Evolutionary conservation across 208 protist species (phyloP).

Genomic region (Wallacemonas rigidus): DNA sequence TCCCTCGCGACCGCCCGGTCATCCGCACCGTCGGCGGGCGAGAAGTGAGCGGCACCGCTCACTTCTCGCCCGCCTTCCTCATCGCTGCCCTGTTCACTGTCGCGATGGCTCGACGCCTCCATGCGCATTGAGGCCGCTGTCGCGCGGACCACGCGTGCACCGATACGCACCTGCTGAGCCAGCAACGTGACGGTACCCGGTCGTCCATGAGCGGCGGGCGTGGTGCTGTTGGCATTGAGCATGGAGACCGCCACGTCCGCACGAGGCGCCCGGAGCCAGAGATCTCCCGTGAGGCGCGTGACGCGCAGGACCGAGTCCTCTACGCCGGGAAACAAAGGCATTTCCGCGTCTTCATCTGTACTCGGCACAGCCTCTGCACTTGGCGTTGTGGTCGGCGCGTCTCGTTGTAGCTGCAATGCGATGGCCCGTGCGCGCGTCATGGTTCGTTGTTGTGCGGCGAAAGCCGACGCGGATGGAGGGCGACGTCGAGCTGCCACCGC

Average conservation of each 20-base stretch:
- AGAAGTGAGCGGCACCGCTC: too few relatives aligned
- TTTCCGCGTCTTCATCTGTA: background rate
- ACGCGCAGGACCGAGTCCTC: conserved; percentile 13
- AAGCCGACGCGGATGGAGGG: background rate
- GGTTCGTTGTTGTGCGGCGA: background rate
- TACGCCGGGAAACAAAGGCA: conserved; percentile 7
- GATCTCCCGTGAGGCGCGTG: conserved; percentile 9
- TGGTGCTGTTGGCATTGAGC: background rate
- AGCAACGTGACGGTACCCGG: background rate
- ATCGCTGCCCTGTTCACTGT: background rate
- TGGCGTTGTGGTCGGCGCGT: too few relatives aligned
- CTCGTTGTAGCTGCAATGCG: too few relatives aligned
- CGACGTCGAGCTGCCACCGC: background rate
- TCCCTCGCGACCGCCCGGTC: background rate
- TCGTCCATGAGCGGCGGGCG: background rate
- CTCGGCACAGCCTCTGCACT: too few relatives aligned
- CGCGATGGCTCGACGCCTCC: too few relatives aligned
- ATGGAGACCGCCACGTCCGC: too few relatives aligned
- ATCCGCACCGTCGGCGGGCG: background rate
- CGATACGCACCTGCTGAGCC: conserved; percentile 6
- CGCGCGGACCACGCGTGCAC: conserved; percentile 2
- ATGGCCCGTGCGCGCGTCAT: background rate
- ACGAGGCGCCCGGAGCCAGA: background rate
- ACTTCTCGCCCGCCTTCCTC: background rate
- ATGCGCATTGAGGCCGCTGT: background rate